Conservation (phyloP, 192 early-diverging fungal species). For the Gonapodya sp. region DNA sequence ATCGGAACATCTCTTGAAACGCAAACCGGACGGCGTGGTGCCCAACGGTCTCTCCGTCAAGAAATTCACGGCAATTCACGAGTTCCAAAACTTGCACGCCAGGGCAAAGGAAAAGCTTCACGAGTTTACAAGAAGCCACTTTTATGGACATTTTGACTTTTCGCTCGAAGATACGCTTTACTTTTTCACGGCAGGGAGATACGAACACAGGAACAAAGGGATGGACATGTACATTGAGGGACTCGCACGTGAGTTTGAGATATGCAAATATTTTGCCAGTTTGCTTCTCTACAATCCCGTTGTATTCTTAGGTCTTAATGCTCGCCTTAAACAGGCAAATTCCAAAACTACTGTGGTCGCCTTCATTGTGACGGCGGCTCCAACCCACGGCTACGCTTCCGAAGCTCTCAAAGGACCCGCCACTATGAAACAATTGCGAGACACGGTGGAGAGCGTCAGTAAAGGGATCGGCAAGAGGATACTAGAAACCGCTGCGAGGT, state of each 20-base stretch:
- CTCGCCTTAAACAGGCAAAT: conserved; percentile 65
- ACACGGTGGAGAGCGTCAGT: conserved; percentile 80
- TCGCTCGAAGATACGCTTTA: conserved; percentile 94
- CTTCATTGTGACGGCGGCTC: conserved; percentile 90
- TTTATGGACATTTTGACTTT: conserved; percentile 95
- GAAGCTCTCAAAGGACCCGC: conserved; percentile 96
- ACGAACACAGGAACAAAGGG: conserved; percentile 96
- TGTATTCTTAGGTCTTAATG: conserved; percentile 59
- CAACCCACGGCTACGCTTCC: conserved; percentile 84
- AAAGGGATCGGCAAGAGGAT: conserved; percentile 73
- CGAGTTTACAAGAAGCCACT: conserved; percentile 93
- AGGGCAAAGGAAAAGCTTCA: conserved; percentile 86
- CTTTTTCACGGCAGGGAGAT: conserved; percentile 94
- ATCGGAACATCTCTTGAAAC: conserved; percentile 83
- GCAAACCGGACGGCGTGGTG: conserved; percentile 93
- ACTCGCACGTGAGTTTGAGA: conserved; percentile 60
- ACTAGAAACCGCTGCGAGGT: conserved; percentile 74
- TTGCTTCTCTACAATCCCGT: not conserved
- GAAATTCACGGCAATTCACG: conserved; percentile 94
- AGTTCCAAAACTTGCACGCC: conserved; percentile 97
- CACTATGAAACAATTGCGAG: conserved; percentile 88
- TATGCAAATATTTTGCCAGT: not conserved
- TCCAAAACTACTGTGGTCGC: conserved; percentile 91
- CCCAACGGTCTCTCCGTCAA: conserved; percentile 94
- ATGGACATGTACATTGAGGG: conserved; percentile 95